phyloP scores from a whole-genome alignment of 75 land plant genomes.

The Adiantum capillusveneris region DNA sequence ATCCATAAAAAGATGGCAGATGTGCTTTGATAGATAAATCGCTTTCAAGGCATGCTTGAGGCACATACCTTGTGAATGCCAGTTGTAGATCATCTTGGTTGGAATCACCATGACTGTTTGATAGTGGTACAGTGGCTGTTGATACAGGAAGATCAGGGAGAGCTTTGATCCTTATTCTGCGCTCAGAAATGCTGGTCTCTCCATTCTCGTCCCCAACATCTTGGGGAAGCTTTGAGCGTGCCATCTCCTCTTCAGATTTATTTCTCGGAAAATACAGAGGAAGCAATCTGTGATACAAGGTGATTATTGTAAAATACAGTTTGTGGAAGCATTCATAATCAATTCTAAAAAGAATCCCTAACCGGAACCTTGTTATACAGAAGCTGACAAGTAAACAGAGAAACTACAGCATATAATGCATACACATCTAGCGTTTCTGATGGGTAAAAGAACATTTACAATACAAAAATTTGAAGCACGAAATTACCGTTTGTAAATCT shows the following conservation, averaged over 20 bases:
- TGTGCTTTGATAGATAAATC: not conserved
- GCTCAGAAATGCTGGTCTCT: constrained; percentile 83
- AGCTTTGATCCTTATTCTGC: constrained; percentile 92
- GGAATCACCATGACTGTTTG: not conserved
- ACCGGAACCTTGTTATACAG: too few relatives aligned
- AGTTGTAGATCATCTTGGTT: not conserved
- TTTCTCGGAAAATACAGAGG: constrained; percentile 97
- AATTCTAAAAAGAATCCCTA: not conserved
- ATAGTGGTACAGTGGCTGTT: not conserved
- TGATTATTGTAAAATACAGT: too few relatives aligned
- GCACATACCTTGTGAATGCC: not conserved
- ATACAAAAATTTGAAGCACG: too few relatives aligned
- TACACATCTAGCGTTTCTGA: too few relatives aligned
- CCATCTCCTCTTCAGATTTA: constrained; percentile 84
- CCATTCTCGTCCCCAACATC: constrained; percentile 99
- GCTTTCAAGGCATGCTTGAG: not conserved
- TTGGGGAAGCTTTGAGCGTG: constrained; percentile 78
- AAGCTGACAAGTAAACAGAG: too few relatives aligned
- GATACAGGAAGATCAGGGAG: constrained; percentile 42
- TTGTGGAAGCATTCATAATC: not conserved
- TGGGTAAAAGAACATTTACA: too few relatives aligned
- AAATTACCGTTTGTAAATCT: constrained; percentile 84
- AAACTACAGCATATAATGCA: too few relatives aligned
- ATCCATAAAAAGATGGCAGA: not conserved
- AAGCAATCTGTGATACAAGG: constrained; percentile 65